Base-by-base conservation (phyloP, 345 rosid genomes). In the Isatis tinctoria region DNA sequence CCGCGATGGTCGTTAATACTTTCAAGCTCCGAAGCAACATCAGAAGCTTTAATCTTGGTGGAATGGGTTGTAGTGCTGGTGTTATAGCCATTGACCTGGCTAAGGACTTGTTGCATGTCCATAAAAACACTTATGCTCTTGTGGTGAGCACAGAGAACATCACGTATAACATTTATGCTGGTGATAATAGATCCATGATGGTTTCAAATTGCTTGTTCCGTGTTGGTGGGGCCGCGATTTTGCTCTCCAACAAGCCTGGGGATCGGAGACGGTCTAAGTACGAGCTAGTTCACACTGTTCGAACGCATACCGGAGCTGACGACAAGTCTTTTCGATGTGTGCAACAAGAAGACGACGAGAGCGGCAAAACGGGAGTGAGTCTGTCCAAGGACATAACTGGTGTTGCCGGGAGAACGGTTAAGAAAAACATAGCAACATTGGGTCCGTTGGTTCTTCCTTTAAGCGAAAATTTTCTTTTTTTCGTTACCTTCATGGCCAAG, bases 1-100 rank as follows among this genome's bases (percentile, higher is more conserved):
- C 95, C 0, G 92, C 92, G 1, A 89, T 87, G 86, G 85, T 87
- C 35, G 84, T 89, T 63, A 89, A 86, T 9, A 87, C 74, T 44
- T 89, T 85, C 56, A 87, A 81, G 57, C 48, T 89, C 26, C 83
- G 92, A 44, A 88, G 92, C 18, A 87, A 87, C 56, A 77, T 87
- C 27, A 73, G 77, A 78, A 87, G 88, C 67, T 87, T 71, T 33
- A 87, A 81, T 64, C 82, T 89, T 24, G 92, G 95, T 22, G 95
- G 92, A n/a, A 89, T 89, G 95, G 95, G 95, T 12, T 89, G 95
- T 71, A 89, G 92, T 78, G 95, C 95, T 53, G 88, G 95, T 33
- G 82, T 89, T 14, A 85, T 89, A 7, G 85, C 90, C 0, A 63
- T 89, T 39, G 92, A 85, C 77, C 79, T 89, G 3, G 92, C 95